Conservation (phyloP, 2,329 filamentous ascomycete genomes). For the Aspergillus spinulosporus region DNA sequence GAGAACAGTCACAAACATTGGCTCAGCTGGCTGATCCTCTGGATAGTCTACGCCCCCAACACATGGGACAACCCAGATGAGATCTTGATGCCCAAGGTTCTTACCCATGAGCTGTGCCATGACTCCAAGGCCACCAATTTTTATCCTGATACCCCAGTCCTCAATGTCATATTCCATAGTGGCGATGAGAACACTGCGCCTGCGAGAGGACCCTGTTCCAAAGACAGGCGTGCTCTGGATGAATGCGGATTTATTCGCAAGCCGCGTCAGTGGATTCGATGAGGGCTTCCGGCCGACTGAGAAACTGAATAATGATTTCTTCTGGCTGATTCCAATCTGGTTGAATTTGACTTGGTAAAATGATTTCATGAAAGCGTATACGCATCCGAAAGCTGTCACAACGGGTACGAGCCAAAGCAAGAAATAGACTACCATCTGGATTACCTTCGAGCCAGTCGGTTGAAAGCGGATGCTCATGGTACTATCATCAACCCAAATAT, state of each 20-base stretch:
- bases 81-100: conserved; percentile 62
- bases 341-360: too few species aligned
- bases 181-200: conserved; percentile 63
- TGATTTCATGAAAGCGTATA: too few species aligned
- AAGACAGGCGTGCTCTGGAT: conserved; percentile 40
- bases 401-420: too few species aligned
- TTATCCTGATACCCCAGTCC: conserved; percentile 70
- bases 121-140: conserved; percentile 69
- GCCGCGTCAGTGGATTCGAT: neutral
- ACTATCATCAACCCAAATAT: too few species aligned
- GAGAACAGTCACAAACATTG: conserved; percentile 64
- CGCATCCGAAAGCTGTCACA: too few species aligned
- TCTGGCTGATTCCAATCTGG: too few species aligned
- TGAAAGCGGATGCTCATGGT: too few species aligned
- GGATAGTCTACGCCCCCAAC: conserved; percentile 67
- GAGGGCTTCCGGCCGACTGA: too few species aligned
- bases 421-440: too few species aligned
- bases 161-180: conserved; percentile 73
- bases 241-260: conserved; percentile 39
- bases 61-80: conserved; percentile 65
- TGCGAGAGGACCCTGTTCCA: conserved; percentile 31
- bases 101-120: conserved; percentile 71
- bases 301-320: too few species aligned
- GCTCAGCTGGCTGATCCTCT: conserved; percentile 57
- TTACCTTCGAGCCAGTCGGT: too few species aligned